phyloP scores from a whole-genome alignment of 2,329 filamentous ascomycete genomes.

The Fusarium caatingaense region DNA sequence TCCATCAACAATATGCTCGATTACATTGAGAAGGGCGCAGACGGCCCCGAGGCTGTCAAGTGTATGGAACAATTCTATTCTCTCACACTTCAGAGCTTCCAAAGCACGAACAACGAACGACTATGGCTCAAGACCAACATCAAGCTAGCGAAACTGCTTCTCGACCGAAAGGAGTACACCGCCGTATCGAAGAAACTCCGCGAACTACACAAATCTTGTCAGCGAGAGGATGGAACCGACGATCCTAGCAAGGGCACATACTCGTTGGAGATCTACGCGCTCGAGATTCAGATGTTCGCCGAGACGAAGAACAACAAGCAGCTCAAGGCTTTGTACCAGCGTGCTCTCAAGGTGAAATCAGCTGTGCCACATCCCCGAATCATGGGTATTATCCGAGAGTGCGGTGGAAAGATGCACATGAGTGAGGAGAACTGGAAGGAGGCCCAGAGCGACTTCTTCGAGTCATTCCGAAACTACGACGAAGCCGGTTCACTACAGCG shows the following conservation, averaged over 20 bases:
- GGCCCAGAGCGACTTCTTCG: constrained; percentile 97
- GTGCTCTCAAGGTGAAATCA: constrained; percentile 91
- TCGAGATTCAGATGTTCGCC: constrained; percentile 99
- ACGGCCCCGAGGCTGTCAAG: constrained; percentile 74
- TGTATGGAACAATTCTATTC: constrained; percentile 97
- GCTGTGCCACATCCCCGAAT: constrained; percentile 98
- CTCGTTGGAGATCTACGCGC: constrained; percentile 91
- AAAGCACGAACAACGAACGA: constrained; percentile 96
- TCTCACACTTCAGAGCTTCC: constrained; percentile 91
- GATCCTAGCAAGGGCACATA: constrained; percentile 98
- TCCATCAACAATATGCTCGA: constrained; percentile 99
- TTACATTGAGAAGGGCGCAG: constrained; percentile 91
- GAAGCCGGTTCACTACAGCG: constrained; percentile 96
- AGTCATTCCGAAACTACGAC: constrained; percentile 98
- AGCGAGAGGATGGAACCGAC: constrained; percentile 85
- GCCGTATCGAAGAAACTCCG: constrained; percentile 84
- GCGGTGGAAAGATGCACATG: constrained; percentile 99
- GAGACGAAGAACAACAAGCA: constrained; percentile 98
- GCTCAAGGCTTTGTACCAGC: constrained; percentile 90
- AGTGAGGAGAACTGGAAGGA: constrained; percentile 99
- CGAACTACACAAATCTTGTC: constrained; percentile 90
- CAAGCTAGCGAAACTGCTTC: constrained; percentile 90
- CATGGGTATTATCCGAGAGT: constrained; percentile 98
- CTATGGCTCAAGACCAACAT: constrained; percentile 99
- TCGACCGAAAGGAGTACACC: constrained; percentile 90